Evolutionary conservation across 768 basidiomycete species (phyloP).

Genomic region (Tulasnella sp.): DNA sequence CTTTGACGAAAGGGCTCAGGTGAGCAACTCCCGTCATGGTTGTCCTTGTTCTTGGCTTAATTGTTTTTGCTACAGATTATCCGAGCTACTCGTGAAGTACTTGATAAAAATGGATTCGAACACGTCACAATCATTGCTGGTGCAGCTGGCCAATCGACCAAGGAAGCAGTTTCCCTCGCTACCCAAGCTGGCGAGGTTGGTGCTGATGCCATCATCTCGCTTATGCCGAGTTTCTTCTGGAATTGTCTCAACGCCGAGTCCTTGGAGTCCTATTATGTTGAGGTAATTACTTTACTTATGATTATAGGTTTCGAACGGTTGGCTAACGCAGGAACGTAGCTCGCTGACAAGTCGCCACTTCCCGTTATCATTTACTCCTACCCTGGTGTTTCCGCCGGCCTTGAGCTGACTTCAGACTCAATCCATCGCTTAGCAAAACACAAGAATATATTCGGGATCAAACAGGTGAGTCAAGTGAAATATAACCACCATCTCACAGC

Average conservation of each 20-base stretch:
- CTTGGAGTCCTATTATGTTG: constrained; percentile 22
- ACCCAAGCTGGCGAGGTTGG: constrained; percentile 28
- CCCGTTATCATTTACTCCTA: constrained; percentile 27
- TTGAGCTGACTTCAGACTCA: constrained; percentile 26
- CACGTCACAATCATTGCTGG: constrained; percentile 28
- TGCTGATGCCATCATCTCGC: constrained; percentile 28
- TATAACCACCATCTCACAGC: neutral
- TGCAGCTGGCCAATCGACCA: constrained; percentile 26
- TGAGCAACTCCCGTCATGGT: too few relatives aligned
- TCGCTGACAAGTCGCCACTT: constrained; percentile 25
- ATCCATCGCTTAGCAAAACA: constrained; percentile 25
- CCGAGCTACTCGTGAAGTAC: constrained; percentile 24
- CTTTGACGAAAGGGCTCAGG: constrained; percentile 23
- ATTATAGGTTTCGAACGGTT: neutral
- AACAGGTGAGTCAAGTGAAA: constrained; percentile 20
- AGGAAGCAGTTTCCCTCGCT: constrained; percentile 25
- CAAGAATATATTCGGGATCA: constrained; percentile 28
- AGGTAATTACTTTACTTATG: constrained; percentile 19
- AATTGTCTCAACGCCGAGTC: constrained; percentile 21
- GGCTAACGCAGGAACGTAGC: constrained; percentile 12
- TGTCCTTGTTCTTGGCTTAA: too few relatives aligned
- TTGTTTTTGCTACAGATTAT: too few relatives aligned
- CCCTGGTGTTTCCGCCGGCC: constrained; percentile 26
- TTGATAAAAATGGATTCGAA: constrained; percentile 25
- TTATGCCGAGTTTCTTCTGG: constrained; percentile 24